Evolutionary conservation across 2,329 filamentous ascomycete genomes (phyloP), one percentile per base, ranked within the genome.

Genomic region (Beauveria sp.): DNA sequence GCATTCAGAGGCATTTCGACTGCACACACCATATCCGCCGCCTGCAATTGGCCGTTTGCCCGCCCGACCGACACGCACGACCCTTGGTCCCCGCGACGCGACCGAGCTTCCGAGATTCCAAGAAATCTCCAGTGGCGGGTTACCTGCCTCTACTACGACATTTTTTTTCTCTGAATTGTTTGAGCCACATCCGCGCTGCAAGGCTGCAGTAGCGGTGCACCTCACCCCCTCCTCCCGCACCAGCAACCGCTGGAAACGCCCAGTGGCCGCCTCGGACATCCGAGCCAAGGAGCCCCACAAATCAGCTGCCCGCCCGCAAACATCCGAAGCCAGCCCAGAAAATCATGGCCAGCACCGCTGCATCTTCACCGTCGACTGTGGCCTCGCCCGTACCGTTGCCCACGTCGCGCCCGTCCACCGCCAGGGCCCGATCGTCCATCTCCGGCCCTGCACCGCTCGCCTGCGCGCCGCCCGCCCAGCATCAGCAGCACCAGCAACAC

Each of bases 321-420:
- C 63, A 60, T 61, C 60, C 48, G 52, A 56, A 62, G 54, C 48
- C 50, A 40, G 16, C 54, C 65, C 6, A 50, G 14, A 43, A 16
- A 50, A 53, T 63, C 68, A 54, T 66, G 60, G 45, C 66, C 52
- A 62, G 68, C 61, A 58, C 63, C n/a, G 60, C 66, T 63, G 38
- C 56, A 50, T 63, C 64, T 28, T 61, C 67, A 62, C 62, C 66
- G 40, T 63, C 66, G 22, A 62, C 65, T 57, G 56, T 64, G 45
- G 64, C 64, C 65, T 68, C 64, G 61, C 67, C 62, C 64, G 71
- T 67, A 62, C 69, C 60, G 65, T 42, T 64, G 55, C 66, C 60
- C 64, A 66, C 55, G 28, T 60, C 54, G 28, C 61, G 56, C n/a
- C 62, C 56, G 24, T 43, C 61, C 12, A 54, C 50, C 22, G 26